Evolutionary conservation across 2,329 filamentous ascomycete genomes (phyloP), one percentile per base, ranked within the genome.

Genomic region (Arthroderma uncinatum): DNA sequence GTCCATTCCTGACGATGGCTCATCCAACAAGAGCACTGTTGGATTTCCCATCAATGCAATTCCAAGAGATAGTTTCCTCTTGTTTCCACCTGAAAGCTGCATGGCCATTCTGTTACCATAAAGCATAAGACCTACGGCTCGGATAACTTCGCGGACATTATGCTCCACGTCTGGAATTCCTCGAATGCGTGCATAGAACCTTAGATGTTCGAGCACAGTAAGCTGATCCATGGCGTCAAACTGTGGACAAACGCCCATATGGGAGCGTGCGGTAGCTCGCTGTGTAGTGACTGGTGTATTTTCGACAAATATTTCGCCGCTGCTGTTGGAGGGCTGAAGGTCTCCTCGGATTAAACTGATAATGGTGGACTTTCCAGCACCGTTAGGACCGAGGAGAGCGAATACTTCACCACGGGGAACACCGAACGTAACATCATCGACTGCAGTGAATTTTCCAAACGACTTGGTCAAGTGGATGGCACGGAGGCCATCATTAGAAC

Each of bases 31-130:
- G 0, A 97, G 76, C 0, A 95, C 90, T 0, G 84, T 82, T 0
- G 91, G 91, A 64, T 96, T 95, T 2, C 91, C 92, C 80, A 95
- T 95, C 1, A 97, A 75, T 0, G 92, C 91, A 57, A 96, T 95
- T 2, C 87, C 91, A 0, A 96, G 79, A 16, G 83, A 89, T 0
- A 97, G 76, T 71, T 96, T 97, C n/a, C 91, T 80, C 74, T 94
- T 94, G 74, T 95, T 96, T 30, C 92, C 92, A 7, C 92, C 91
- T 0, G 87, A 92, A 0, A 96, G 79, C 48, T 87, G 86, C 56
- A 81, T 79, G 0, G 88, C 91, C 79, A 92, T 89, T 25, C 89
- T 82, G 6, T 82, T 77, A 2, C 81, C 76, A 72, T 90, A 95
- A 0, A 80, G 78, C 5, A 78, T 73, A 0, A 96, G 78, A 0